A percentile compares a stretch with the other conserved stretches of the same genome.
These are phyloP conservation scores for Pseudogymnoascus sp. DNA, from an alignment of 2,329 filamentous ascomycete genomes.

Conservation along the genomic window DNA sequence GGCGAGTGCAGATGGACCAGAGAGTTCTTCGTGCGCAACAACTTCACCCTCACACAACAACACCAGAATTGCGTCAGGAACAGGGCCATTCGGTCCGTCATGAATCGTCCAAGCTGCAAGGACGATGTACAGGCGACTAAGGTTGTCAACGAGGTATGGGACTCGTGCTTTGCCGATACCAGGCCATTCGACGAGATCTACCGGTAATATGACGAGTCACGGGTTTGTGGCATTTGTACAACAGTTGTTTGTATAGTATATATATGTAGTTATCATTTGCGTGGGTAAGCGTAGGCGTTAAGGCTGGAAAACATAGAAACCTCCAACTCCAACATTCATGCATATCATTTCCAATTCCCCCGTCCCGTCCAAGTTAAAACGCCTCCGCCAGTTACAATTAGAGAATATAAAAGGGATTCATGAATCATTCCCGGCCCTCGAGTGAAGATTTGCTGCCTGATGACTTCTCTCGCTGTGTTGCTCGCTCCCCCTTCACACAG, in stretches of 20 bases:
- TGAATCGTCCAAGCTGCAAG: conserved; percentile 70
- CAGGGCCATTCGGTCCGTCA: conserved; percentile 73
- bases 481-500: conserved; percentile 48
- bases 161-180: conserved; percentile 91
- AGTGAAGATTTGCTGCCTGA: conserved; percentile 25
- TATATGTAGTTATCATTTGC: conserved; percentile 9
- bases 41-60: conserved; percentile 86
- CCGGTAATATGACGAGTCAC: conserved; percentile 43
- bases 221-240: not conserved
- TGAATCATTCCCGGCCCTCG: conserved; percentile 23
- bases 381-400: conserved; percentile 20
- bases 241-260: conserved; percentile 9
- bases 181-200: conserved; percentile 97
- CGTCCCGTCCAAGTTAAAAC: conserved; percentile 19
- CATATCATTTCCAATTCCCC: conserved; percentile 14
- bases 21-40: conserved; percentile 76
- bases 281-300: conserved; percentile 27
- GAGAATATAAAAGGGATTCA: conserved; percentile 15
- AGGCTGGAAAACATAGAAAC: conserved; percentile 24
- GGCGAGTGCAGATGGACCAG: conserved; percentile 88
- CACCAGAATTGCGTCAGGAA: conserved; percentile 86
- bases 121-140: conserved; percentile 79
- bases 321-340: conserved; percentile 25
- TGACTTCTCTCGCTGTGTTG: conserved; percentile 28
- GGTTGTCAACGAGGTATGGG: conserved; percentile 97